Conservation (phyloP, 2,329 filamentous ascomycete species). For the Fusarium lyarnte region DNA sequence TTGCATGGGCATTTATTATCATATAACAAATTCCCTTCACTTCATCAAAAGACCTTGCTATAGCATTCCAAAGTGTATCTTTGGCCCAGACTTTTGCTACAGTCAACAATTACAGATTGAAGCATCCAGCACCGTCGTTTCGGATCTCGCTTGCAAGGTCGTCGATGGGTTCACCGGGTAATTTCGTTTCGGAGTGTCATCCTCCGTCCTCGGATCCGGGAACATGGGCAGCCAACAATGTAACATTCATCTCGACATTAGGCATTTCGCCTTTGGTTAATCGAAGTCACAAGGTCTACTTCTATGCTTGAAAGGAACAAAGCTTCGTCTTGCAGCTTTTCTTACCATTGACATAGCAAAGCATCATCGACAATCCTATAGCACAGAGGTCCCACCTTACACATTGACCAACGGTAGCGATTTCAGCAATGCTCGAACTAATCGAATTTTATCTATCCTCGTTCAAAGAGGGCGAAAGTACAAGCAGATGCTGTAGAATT, state of each 20-base stretch:
- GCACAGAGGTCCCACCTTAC: no score
- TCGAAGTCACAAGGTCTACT: not conserved
- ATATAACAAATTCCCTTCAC: accelerated
- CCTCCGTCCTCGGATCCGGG: not conserved
- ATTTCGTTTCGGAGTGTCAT: not conserved
- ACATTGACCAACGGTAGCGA: no score
- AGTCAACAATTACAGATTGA: accelerated
- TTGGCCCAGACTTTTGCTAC: accelerated
- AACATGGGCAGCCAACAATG: not conserved
- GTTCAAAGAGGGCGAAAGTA: no score
- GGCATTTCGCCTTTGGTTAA: not conserved
- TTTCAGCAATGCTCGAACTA: no score
- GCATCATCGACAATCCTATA: no score
- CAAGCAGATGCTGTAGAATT: no score
- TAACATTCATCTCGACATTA: not conserved
- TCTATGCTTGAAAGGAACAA: accelerated
- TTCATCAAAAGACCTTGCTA: accelerated
- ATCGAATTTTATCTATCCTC: no score
- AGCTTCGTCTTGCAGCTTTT: accelerated
- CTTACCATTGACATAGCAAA: no score
- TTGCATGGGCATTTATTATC: no score
- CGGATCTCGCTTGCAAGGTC: not conserved
- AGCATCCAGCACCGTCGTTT: accelerated
- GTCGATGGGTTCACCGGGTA: not conserved
- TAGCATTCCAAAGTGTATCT: accelerated